A percentile compares a stretch with the other conserved stretches of the same genome.
Conservation (phyloP, 108 stramenopile species). For the Seminavis robusta region DNA sequence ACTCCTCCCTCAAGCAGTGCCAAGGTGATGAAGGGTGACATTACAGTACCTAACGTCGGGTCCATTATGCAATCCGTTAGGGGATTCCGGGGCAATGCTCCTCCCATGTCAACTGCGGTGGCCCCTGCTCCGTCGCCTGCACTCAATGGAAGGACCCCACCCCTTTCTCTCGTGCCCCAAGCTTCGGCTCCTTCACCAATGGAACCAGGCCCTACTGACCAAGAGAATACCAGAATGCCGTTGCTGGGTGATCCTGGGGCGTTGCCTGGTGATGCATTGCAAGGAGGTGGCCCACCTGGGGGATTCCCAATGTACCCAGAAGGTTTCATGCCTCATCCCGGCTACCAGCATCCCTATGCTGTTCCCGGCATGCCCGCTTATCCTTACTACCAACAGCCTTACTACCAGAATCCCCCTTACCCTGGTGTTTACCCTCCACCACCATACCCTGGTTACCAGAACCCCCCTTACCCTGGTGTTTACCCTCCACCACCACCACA, state of each 20-base stretch:
- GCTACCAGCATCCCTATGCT: conserved; percentile 15
- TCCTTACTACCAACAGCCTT: conserved; percentile 8
- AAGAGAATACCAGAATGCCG: too few species aligned
- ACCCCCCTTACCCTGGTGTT: conserved; percentile 2
- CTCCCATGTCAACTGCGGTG: too few species aligned
- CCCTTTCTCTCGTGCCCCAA: too few species aligned
- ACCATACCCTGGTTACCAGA: conserved; percentile 12
- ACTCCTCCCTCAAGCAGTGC: conserved; percentile 76
- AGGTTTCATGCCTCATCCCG: conserved; percentile 5
- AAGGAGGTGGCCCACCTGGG: background rate
- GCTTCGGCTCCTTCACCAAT: too few species aligned
- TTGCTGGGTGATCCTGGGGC: too few species aligned
- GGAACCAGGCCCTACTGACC: too few species aligned
- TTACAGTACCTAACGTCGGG: conserved; percentile 53
- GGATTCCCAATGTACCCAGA: background rate
- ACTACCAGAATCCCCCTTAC: conserved; percentile 13
- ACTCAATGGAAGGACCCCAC: too few species aligned
- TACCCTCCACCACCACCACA: conserved; percentile 2
- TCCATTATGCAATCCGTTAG: conserved; percentile 28
- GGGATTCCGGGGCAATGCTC: background rate
- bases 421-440: conserved; percentile 1
- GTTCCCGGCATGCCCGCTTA: conserved; percentile 1
- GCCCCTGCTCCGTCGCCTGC: too few species aligned
- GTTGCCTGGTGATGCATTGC: background rate
- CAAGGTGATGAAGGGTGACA: conserved; percentile 53